Conservation (phyloP, 2,329 filamentous ascomycete genomes). For the Fusarium azukiicola region DNA sequence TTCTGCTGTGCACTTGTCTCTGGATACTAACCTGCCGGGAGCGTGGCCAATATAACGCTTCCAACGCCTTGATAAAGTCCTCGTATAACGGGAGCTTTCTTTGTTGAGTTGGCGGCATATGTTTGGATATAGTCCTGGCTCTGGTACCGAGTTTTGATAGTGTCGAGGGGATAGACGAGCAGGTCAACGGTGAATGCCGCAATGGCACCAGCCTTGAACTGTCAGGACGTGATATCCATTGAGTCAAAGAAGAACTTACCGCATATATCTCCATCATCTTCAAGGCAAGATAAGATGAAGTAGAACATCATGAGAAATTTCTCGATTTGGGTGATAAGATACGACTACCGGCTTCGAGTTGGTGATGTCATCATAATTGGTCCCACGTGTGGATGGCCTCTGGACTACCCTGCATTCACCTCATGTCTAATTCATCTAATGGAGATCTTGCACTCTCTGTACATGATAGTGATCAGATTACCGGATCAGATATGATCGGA, state of each 20-base stretch:
- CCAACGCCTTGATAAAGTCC: slow-evolving; percentile 94
- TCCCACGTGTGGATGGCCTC: slow-evolving; percentile 15
- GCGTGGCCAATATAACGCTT: slow-evolving; percentile 90
- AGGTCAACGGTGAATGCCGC: slow-evolving; percentile 94
- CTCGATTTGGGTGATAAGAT: slow-evolving; percentile 1
- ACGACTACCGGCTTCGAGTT: slow-evolving; percentile 16
- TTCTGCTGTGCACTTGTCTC: neutral
- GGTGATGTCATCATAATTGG: slow-evolving; percentile 47
- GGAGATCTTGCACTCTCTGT: neutral
- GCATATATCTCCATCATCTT: slow-evolving; percentile 58
- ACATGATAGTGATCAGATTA: neutral
- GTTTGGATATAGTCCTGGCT: slow-evolving; percentile 86
- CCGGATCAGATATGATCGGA: neutral
- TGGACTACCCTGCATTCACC: slow-evolving; percentile 42
- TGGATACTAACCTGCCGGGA: slow-evolving; percentile 86
- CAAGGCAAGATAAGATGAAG: neutral
- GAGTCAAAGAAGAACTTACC: slow-evolving; percentile 43
- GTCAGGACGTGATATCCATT: neutral
- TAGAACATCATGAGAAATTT: slow-evolving; percentile 4
- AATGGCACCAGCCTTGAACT: slow-evolving; percentile 86
- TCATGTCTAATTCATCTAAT: neutral
- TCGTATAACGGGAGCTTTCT: slow-evolving; percentile 77
- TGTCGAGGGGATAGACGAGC: slow-evolving; percentile 93
- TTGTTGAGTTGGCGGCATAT: slow-evolving; percentile 79
- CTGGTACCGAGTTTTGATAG: slow-evolving; percentile 92